Conservation (phyloP, 2,329 filamentous ascomycete genomes). For the Penicillium paneum region DNA sequence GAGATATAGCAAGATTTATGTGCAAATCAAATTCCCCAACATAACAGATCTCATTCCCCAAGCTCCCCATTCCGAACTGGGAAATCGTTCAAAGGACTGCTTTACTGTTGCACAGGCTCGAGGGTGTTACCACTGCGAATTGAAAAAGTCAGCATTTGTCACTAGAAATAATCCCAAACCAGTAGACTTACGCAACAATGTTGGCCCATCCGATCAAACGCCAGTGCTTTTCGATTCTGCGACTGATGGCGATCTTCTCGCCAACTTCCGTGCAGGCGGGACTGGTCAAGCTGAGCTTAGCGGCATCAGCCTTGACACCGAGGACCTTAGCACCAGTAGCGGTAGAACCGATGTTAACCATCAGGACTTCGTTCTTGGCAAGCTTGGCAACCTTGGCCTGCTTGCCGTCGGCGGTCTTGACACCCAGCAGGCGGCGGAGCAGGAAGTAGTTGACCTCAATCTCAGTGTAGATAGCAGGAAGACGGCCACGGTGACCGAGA, state of each 20-base stretch:
- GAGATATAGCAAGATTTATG: constrained; percentile 7
- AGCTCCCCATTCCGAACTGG: constrained; percentile 13
- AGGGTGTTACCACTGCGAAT: constrained; percentile 46
- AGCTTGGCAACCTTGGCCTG: constrained; percentile 99
- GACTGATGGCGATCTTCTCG: constrained; percentile 93
- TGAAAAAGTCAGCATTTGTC: constrained; percentile 3
- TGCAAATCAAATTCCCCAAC: constrained; percentile 10
- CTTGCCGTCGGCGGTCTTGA: constrained; percentile 97
- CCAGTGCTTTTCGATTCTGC: constrained; percentile 99
- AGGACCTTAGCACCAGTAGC: constrained; percentile 96
- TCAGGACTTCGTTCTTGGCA: constrained; percentile 96
- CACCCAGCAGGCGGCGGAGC: constrained; percentile 86
- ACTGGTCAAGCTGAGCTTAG: constrained; percentile 87
- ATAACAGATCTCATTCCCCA: constrained; percentile 11
- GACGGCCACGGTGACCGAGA: constrained; percentile 84
- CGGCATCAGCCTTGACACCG: constrained; percentile 95
- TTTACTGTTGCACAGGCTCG: constrained; percentile 44
- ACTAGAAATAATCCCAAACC: not conserved
- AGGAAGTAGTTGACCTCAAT: constrained; percentile 99
- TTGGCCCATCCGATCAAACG: constrained; percentile 89
- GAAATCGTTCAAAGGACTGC: constrained; percentile 16
- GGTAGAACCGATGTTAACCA: constrained; percentile 99
- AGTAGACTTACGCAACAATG: constrained; percentile 56
- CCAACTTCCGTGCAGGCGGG: constrained; percentile 95
- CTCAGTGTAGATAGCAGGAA: constrained; percentile 96